Conservation (phyloP, 345 rosid genomes). For the Arabidopsis suecica region DNA sequence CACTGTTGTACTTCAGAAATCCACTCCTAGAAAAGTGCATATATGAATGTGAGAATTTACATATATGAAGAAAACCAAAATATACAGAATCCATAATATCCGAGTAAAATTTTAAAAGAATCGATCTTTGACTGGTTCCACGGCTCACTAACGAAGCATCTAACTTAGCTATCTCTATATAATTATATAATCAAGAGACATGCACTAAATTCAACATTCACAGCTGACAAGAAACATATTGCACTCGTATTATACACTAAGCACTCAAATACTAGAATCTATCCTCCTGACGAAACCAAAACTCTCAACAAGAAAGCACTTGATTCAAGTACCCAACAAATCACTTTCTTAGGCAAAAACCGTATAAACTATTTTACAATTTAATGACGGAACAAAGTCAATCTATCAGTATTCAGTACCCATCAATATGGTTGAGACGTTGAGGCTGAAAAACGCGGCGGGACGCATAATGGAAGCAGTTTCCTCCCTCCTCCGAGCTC, state of each 20-base stretch:
- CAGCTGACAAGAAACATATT: conserved; percentile 13
- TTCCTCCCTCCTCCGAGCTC: conserved; percentile 55
- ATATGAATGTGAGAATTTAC: conserved; percentile 5
- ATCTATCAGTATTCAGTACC: conserved; percentile 49
- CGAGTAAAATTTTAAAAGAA: background rate
- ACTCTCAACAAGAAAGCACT: background rate
- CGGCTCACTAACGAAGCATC: background rate
- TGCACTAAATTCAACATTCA: conserved; percentile 2
- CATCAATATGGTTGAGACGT: conserved; percentile 45
- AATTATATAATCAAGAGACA: background rate
- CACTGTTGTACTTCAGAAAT: conserved; percentile 47
- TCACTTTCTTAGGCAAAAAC: no score
- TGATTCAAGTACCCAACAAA: no score
- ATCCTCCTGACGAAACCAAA: background rate
- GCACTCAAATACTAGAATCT: background rate
- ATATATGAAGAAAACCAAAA: background rate
- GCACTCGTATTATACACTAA: background rate
- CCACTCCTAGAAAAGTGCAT: conserved; percentile 51
- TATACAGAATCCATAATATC: background rate
- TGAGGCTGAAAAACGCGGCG: conserved; percentile 53
- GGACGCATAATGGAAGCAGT: conserved; percentile 48
- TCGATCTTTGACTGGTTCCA: conserved; percentile 2
- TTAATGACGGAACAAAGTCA: background rate
- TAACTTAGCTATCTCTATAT: background rate
- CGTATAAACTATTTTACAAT: background rate